phyloP scores from a whole-genome alignment of 2,329 filamentous ascomycete genomes.

The Dactylonectria estremocensis region DNA sequence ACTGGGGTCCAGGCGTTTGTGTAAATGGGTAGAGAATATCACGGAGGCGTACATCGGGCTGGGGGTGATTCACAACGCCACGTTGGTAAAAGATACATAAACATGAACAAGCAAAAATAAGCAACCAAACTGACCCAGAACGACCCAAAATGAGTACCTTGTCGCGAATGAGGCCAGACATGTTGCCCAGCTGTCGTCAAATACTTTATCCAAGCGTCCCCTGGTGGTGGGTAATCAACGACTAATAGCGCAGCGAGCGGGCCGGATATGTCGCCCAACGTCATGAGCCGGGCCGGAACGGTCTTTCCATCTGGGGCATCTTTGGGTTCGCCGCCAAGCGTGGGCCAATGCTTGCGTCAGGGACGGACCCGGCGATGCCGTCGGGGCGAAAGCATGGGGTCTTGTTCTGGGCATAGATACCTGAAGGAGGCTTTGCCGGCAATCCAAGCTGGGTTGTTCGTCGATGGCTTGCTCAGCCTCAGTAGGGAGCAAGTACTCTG shows the following conservation, averaged over 20 bases:
- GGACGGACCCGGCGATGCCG: conserved; percentile 27
- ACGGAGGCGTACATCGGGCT: conserved; percentile 11
- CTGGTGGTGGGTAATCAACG: conserved; percentile 21
- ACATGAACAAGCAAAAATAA: conserved; percentile 1
- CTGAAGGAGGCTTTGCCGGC: conserved; percentile 7
- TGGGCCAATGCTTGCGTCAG: conserved; percentile 14
- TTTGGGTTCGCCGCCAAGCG: conserved; percentile 26
- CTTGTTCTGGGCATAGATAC: background rate
- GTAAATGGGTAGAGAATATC: conserved; percentile 51
- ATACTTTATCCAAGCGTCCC: conserved; percentile 16
- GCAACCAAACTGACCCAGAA: conserved; percentile 9
- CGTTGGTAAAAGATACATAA: background rate
- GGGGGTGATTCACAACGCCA: conserved; percentile 8
- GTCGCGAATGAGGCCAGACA: conserved; percentile 18
- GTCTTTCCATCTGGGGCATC: conserved; percentile 18
- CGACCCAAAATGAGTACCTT: background rate
- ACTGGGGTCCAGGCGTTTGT: conserved; percentile 86
- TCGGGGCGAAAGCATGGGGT: conserved; percentile 4
- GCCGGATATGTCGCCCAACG: conserved; percentile 28
- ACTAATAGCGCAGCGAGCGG: conserved; percentile 29
- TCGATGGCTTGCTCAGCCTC: conserved; percentile 1
- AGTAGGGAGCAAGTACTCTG: background rate
- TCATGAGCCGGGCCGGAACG: conserved; percentile 29
- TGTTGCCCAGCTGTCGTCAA: conserved; percentile 11
- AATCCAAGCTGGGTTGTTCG: conserved; percentile 6